Evolutionary conservation across 2,329 filamentous ascomycete species (phyloP).

Genomic region (Macrophomina pseudophaseolina): DNA sequence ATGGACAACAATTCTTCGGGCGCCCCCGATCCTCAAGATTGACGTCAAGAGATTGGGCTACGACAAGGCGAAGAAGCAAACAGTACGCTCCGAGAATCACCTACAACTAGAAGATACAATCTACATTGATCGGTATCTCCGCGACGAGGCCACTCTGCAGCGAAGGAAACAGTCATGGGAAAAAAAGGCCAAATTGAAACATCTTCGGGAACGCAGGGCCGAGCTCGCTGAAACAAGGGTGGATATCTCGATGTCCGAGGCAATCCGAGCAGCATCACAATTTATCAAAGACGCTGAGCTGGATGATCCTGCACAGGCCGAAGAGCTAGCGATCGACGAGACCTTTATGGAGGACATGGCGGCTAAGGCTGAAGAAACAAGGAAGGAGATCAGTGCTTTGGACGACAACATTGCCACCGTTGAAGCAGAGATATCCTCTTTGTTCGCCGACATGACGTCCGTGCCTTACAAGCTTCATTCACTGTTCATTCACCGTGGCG

Average conservation of each 20-base stretch:
- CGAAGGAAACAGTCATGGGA: conserved; percentile 75
- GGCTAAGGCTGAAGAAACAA: conserved; percentile 27
- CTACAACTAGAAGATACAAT: conserved; percentile 80
- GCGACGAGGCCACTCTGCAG: conserved; percentile 49
- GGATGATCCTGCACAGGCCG: background rate
- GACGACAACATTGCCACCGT: conserved; percentile 51
- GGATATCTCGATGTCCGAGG: conserved; percentile 37
- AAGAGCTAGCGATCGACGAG: background rate
- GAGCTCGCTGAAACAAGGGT: conserved; percentile 47
- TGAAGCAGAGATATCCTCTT: conserved; percentile 56
- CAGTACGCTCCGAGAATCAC: conserved; percentile 76
- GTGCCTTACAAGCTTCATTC: conserved; percentile 84
- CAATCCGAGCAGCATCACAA: conserved; percentile 39
- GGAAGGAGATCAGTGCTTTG: conserved; percentile 17
- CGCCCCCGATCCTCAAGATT: conserved; percentile 86
- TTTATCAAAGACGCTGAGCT: conserved; percentile 32
- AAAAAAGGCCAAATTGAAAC: conserved; percentile 68
- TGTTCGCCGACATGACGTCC: conserved; percentile 68
- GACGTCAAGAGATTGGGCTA: conserved; percentile 84
- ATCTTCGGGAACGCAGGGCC: conserved; percentile 55
- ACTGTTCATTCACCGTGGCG: conserved; percentile 87
- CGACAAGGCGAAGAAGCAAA: conserved; percentile 62
- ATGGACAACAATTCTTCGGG: conserved; percentile 54
- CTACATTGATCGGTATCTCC: conserved; percentile 82
- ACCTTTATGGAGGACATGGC: conserved; percentile 9